A percentile compares a stretch with the other conserved stretches of the same genome.
Conservation (phyloP, 352 stramenopile species). For the Globisporangium mamillatum region DNA sequence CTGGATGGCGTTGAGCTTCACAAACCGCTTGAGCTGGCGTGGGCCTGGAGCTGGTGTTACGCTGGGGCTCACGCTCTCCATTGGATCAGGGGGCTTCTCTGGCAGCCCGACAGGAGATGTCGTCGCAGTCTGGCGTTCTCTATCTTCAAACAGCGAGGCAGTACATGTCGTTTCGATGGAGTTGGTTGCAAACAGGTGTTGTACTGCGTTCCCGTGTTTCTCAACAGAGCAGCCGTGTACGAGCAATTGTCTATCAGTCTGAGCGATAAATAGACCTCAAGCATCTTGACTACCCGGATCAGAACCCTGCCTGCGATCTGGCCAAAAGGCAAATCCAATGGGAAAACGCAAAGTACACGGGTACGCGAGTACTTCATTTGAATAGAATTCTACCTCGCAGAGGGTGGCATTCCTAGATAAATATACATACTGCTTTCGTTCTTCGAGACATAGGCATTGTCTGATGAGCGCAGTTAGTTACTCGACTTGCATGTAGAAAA, state of each 20-base stretch:
- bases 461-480: background rate
- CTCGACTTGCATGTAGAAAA: constrained; percentile 15
- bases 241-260: too few relatives aligned
- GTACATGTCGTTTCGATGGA: background rate
- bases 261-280: too few relatives aligned
- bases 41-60: background rate
- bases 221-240: background rate
- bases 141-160: background rate
- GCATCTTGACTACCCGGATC: too few relatives aligned
- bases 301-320: too few relatives aligned
- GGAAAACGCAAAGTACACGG: too few relatives aligned
- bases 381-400: too few relatives aligned
- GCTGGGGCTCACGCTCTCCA: background rate
- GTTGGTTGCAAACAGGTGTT: background rate
- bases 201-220: background rate
- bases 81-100: background rate
- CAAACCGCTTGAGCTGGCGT: background rate
- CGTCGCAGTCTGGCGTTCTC: background rate
- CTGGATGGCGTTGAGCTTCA: background rate
- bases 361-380: too few relatives aligned
- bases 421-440: too few relatives aligned
- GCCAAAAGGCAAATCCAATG: too few relatives aligned
- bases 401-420: too few relatives aligned
- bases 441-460: background rate
- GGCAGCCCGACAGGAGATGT: background rate